These are phyloP conservation scores for Testicularia cyperi DNA, from an alignment of 1,284 basidiomycete genomes.

Conservation along the genomic window DNA sequence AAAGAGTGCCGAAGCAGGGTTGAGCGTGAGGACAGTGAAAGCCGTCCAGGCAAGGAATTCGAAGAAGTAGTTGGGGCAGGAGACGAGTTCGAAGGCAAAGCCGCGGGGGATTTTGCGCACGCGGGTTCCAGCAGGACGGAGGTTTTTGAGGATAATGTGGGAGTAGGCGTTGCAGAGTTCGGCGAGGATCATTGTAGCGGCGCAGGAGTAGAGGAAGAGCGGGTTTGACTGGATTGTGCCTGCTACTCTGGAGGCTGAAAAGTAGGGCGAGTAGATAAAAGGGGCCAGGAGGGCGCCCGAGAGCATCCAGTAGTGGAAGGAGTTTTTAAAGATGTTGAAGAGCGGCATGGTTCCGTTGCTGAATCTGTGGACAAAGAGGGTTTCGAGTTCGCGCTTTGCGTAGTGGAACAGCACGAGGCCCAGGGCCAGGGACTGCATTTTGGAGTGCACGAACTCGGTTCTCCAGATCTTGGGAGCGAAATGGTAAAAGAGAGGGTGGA, in stretches of 20 bases:
- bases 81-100: conserved; percentile 76
- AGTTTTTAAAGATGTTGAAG: conserved; percentile 81
- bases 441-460: conserved; percentile 69
- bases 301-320: conserved; percentile 67
- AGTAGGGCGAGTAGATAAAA: conserved; percentile 60
- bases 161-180: conserved; percentile 84
- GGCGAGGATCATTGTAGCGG: conserved; percentile 73
- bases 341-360: conserved; percentile 92
- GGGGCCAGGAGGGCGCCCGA: conserved; percentile 65
- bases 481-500: conserved; percentile 84
- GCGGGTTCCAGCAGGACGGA: conserved; percentile 79
- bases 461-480: conserved; percentile 71
- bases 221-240: conserved; percentile 72
- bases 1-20: conserved; percentile 72
- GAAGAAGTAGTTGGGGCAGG: conserved; percentile 94
- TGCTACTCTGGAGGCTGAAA: conserved; percentile 71
- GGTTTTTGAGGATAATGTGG: conserved; percentile 77
- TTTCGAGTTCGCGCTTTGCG: conserved; percentile 88
- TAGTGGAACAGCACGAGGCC: conserved; percentile 82
- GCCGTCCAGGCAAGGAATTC: conserved; percentile 76
- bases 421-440: conserved; percentile 80
- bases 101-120: conserved; percentile 80
- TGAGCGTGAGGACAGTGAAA: conserved; percentile 72
- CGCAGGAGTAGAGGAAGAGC: conserved; percentile 70
- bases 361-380: conserved; percentile 80